Base-by-base conservation (phyloP, 306 rosid genomes). In the Casuarina equisetifolia region DNA sequence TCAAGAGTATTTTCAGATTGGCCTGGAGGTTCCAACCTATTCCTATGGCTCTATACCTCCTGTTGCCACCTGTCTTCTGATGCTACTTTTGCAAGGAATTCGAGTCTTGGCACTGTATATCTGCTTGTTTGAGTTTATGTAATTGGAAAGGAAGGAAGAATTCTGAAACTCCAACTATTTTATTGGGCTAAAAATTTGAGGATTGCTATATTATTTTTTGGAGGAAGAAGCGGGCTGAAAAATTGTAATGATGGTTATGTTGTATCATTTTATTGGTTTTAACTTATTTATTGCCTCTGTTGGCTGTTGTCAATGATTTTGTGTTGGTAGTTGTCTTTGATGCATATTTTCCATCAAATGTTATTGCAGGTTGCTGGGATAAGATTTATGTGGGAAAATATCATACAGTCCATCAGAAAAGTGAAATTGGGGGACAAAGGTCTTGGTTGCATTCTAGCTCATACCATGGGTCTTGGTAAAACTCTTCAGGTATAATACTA, bases 381-480 rank as follows among this genome's bases (percentile, higher is more conserved):
- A 78, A 87, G 99, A 84, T 95, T 95, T 84, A 87, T 95, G 91
- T 95, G 99, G 99, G 97, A 95, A 88, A 95, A 95, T 84, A 92
- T 95, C 77, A 85, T 95, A 82, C 93, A 95, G 88, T 92, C 99
- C 45, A 83, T 92, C 83, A 85, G 91, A 85, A 89, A 84, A 84
- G 97, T 95, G 87, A 92, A 86, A 79, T 91, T 92, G 66, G 99
- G 97, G 82, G 97, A 92, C 86, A 92, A 91, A 81, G 99, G 97
- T 75, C 97, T 95, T 87, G 99, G 99, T 63, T 95, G 99, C 86
- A 92, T 95, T 85, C 91, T 95, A 53, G 97, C 99, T 79, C 99
- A 95, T 85, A 95, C 90, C 25, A 95, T 95, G 99, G 99, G 99
- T 73, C 97, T 95, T 74, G 99, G 99, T 73, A 95, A 95, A 95